Conservation (phyloP, 2,329 filamentous ascomycete species). For the Cordyceps fumosorosea region DNA sequence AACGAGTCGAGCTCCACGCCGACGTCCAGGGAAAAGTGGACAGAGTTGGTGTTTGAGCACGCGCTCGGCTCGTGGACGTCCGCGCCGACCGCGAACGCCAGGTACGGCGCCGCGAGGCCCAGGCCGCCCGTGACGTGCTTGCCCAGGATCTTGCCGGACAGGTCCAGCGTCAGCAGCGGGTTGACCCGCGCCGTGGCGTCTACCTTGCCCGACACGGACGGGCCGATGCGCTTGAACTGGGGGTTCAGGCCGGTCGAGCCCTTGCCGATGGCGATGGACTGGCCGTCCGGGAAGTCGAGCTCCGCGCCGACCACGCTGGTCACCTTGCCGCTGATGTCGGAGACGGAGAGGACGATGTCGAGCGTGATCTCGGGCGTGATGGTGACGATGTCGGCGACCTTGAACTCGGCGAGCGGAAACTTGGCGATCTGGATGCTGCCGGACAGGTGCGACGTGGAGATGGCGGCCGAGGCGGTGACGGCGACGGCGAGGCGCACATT, state of each 20-base stretch:
- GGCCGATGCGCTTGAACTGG: conserved; percentile 12
- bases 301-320: conserved; percentile 11
- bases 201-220: conserved; percentile 10
- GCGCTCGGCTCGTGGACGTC: conserved; percentile 10
- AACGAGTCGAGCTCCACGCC: conserved; percentile 13
- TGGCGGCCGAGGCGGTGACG: conserved; percentile 11
- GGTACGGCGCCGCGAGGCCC: conserved; percentile 8
- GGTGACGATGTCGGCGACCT: conserved; percentile 12
- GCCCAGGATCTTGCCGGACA: conserved; percentile 12
- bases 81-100: conserved; percentile 6
- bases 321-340: conserved; percentile 10
- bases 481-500: conserved; percentile 10
- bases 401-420: conserved; percentile 11
- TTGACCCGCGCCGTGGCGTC: conserved; percentile 13
- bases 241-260: conserved; percentile 10
- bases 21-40: conserved; percentile 7
- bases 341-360: conserved; percentile 5
- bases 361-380: conserved; percentile 12
- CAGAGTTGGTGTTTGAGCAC: conserved; percentile 10
- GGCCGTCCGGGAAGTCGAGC: conserved; percentile 12
- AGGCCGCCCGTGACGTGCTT: conserved; percentile 12
- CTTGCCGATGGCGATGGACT: conserved; percentile 12
- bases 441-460: conserved; percentile 7
- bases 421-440: conserved; percentile 2
- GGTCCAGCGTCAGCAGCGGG: conserved; percentile 9